A percentile compares a stretch with the other conserved stretches of the same genome.
phyloP scores from a whole-genome alignment of 2,329 filamentous ascomycete genomes.

The Penicillium nordicum region DNA sequence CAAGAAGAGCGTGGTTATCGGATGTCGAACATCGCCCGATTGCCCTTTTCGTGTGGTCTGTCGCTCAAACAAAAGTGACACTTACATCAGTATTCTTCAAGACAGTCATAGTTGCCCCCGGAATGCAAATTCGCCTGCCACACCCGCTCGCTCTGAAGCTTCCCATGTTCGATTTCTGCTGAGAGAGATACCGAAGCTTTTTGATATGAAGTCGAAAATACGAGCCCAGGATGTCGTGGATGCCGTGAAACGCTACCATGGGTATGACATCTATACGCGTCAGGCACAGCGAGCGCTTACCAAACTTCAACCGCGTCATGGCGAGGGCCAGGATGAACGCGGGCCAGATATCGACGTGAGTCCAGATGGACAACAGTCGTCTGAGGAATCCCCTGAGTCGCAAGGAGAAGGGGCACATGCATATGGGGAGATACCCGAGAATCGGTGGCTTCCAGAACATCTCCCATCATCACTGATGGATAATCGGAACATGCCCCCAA shows the following conservation, averaged over 20 bases:
- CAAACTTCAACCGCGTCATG: constrained; percentile 32
- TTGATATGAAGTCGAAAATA: constrained; percentile 38
- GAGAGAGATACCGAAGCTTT: constrained; percentile 40
- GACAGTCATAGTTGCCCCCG: constrained; percentile 39
- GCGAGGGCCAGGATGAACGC: constrained; percentile 22
- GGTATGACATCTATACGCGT: constrained; percentile 40
- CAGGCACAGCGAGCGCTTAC: constrained; percentile 40
- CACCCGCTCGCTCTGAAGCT: constrained; percentile 39
- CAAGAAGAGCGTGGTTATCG: constrained; percentile 42
- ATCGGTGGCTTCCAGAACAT: constrained; percentile 34
- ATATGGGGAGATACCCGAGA: constrained; percentile 29
- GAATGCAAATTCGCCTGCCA: constrained; percentile 29
- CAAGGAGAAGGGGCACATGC: constrained; percentile 24
- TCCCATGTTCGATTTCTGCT: constrained; percentile 42
- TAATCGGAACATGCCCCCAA: constrained; percentile 22
- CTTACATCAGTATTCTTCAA: constrained; percentile 41
- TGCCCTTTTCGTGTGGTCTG: constrained; percentile 42
- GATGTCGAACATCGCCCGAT: constrained; percentile 38
- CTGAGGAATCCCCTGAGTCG: constrained; percentile 25
- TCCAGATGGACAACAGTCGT: constrained; percentile 26
- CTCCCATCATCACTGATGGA: constrained; percentile 29
- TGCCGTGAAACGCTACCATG: constrained; percentile 41
- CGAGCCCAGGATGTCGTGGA: constrained; percentile 40
- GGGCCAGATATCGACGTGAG: constrained; percentile 23
- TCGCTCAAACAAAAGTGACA: constrained; percentile 40